Percentiles rank a stretch among this genome's conserved stretches.
These are phyloP conservation scores for Baeospora myosura DNA, from an alignment of 1,284 basidiomycete genomes.

Conservation along the genomic window DNA sequence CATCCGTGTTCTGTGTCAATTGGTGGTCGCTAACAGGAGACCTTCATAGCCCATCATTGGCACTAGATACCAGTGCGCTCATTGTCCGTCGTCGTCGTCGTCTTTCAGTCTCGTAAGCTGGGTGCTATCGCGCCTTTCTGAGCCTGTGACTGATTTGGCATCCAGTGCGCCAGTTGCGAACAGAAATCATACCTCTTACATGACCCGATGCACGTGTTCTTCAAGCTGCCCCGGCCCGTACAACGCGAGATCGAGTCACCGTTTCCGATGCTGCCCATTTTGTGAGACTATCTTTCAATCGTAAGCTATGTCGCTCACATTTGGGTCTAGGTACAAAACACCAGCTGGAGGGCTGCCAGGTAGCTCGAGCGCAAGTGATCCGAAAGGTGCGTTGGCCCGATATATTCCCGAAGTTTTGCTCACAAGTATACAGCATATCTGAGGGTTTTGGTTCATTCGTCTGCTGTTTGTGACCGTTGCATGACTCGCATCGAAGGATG, in stretches of 20 bases:
- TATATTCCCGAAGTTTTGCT: neutral
- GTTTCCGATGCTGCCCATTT: slow-evolving; percentile 56
- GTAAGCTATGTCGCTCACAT: slow-evolving; percentile 6
- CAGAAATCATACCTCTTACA: slow-evolving; percentile 69
- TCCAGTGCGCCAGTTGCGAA: slow-evolving; percentile 76
- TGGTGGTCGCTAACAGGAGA: neutral
- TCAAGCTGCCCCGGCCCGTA: slow-evolving; percentile 77
- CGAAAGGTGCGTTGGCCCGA: slow-evolving; percentile 43
- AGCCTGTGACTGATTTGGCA: no score
- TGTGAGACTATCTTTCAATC: slow-evolving; percentile 36
- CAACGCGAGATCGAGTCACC: slow-evolving; percentile 58
- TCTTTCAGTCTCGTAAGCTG: slow-evolving; percentile 57
- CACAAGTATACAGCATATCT: slow-evolving; percentile 52
- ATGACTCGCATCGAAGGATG: slow-evolving; percentile 67
- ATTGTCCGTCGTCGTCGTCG: slow-evolving; percentile 58
- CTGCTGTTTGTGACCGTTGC: slow-evolving; percentile 71
- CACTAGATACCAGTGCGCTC: slow-evolving; percentile 69
- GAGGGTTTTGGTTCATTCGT: slow-evolving; percentile 52
- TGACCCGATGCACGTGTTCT: slow-evolving; percentile 78
- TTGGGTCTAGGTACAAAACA: slow-evolving; percentile 47
- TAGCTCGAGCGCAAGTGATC: slow-evolving; percentile 35
- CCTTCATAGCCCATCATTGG: slow-evolving; percentile 53
- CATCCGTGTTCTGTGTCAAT: neutral
- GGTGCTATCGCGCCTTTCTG: slow-evolving; percentile 7
- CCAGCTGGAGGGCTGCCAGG: slow-evolving; percentile 56